Percentiles rank a stretch among this genome's conserved stretches.
phyloP scores from a whole-genome alignment of 345 rosid species.

The Dipteronia dyeriana region DNA sequence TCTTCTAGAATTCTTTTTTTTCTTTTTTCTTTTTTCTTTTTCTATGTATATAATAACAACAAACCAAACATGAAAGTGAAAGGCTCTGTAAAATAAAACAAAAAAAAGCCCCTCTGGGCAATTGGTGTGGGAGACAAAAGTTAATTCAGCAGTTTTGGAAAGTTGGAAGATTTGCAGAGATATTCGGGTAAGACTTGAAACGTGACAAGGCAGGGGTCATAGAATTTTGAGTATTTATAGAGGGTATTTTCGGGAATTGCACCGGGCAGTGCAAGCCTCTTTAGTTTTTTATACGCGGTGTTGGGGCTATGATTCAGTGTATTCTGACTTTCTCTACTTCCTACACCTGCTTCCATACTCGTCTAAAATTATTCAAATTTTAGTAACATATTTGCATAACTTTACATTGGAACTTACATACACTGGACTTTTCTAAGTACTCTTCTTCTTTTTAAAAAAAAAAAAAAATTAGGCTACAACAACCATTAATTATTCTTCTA shows the following conservation, averaged over 20 bases:
- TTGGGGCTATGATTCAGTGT: background rate
- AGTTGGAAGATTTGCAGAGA: background rate
- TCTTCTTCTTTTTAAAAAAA: too few species aligned
- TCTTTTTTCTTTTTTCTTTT: too few species aligned
- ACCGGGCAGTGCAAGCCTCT: background rate
- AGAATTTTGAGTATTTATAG: background rate
- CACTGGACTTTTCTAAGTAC: too few species aligned
- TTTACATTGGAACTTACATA: too few species aligned
- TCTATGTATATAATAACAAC: background rate
- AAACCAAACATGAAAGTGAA: background rate
- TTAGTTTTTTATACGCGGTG: constrained; percentile 27
- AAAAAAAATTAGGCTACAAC: too few species aligned
- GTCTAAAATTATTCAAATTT: too few species aligned
- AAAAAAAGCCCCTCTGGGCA: background rate
- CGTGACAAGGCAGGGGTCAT: background rate
- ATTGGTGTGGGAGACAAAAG: background rate
- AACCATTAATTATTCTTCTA: too few species aligned
- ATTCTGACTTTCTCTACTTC: background rate
- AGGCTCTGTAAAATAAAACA: background rate
- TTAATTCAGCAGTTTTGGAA: constrained; percentile 7
- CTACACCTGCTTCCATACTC: constrained; percentile 1
- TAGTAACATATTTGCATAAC: too few species aligned
- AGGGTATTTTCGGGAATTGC: constrained; percentile 22
- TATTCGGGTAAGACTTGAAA: background rate
- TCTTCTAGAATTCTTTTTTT: too few species aligned